Evolutionary conservation across 176 grass and related monocot species (phyloP).

Genomic region (Oryza meyeriana): DNA sequence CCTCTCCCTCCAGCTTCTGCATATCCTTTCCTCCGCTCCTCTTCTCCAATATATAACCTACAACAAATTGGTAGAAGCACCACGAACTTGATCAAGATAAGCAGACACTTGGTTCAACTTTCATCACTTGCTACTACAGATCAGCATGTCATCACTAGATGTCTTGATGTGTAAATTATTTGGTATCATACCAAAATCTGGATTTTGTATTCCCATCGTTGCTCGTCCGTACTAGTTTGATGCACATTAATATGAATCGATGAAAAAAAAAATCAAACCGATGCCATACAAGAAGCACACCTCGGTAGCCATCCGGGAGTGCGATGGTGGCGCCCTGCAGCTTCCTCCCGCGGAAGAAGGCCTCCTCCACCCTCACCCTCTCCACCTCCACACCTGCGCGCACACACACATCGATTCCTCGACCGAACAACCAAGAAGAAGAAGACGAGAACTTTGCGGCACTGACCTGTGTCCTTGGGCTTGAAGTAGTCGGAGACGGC

Average conservation of each 20-base stretch:
- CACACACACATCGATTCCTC: background rate
- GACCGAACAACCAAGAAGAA: background rate
- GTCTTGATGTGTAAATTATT: background rate
- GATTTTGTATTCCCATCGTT: background rate
- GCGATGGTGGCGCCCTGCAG: conserved; percentile 68
- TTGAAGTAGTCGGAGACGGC: conserved; percentile 87
- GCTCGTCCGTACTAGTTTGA: background rate
- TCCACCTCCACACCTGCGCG: conserved; percentile 61
- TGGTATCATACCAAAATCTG: background rate
- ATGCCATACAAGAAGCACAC: conserved; percentile 44
- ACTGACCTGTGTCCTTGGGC: conserved; percentile 68
- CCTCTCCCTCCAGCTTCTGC: conserved; percentile 43
- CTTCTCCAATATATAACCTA: conserved; percentile 85
- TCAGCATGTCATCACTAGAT: background rate
- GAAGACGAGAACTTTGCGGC: background rate
- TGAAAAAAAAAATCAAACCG: background rate
- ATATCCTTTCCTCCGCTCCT: conserved; percentile 36
- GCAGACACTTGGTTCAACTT: background rate
- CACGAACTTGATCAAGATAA: conserved; percentile 3
- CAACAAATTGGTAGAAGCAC: conserved; percentile 20
- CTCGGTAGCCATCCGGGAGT: conserved; percentile 72
- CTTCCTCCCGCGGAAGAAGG: conserved; percentile 91
- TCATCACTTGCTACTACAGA: conserved; percentile 1
- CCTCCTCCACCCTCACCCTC: conserved; percentile 76
- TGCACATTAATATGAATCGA: background rate